These are phyloP conservation scores for Aureobasidium subglaciale DNA, from an alignment of 2,329 filamentous ascomycete species.

Conservation along the genomic window DNA sequence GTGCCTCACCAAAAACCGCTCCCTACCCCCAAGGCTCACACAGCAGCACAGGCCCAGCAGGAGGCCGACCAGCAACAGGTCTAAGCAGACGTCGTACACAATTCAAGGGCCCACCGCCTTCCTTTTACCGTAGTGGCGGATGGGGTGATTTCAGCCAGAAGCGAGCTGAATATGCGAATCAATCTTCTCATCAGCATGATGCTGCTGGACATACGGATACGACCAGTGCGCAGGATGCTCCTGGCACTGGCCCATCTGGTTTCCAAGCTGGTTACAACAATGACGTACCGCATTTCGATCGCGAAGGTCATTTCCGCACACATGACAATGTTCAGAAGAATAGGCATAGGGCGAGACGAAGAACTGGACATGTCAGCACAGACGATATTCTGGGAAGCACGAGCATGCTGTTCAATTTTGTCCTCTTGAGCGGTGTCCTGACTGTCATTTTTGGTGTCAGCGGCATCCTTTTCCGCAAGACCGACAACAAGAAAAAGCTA, in stretches of 20 bases:
- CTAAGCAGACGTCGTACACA: conserved; percentile 67
- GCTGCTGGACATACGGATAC: conserved; percentile 15
- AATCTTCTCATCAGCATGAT: conserved; percentile 26
- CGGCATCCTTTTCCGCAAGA: conserved; percentile 16
- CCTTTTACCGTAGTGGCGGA: conserved; percentile 76
- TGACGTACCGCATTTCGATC: conserved; percentile 72
- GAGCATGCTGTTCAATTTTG: conserved; percentile 26
- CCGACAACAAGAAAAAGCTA: neutral
- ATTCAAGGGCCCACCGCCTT: conserved; percentile 81
- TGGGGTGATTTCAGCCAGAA: conserved; percentile 63
- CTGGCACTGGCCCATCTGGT: conserved; percentile 38
- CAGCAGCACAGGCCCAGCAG: conserved; percentile 50
- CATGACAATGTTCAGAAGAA: conserved; percentile 50
- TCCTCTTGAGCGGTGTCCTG: conserved; percentile 28
- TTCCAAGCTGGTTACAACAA: conserved; percentile 52
- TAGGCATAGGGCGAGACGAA: conserved; percentile 19
- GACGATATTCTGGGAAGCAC: conserved; percentile 16
- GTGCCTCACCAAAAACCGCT: conserved; percentile 24
- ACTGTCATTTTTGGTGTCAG: conserved; percentile 22
- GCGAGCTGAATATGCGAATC: conserved; percentile 39
- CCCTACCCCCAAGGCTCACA: conserved; percentile 44
- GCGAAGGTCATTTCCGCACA: conserved; percentile 62
- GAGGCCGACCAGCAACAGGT: conserved; percentile 71
- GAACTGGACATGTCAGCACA: conserved; percentile 16
- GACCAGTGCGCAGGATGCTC: conserved; percentile 18